Conservation (phyloP, 2,329 filamentous ascomycete species). For the Hymenoscyphus occultus region DNA sequence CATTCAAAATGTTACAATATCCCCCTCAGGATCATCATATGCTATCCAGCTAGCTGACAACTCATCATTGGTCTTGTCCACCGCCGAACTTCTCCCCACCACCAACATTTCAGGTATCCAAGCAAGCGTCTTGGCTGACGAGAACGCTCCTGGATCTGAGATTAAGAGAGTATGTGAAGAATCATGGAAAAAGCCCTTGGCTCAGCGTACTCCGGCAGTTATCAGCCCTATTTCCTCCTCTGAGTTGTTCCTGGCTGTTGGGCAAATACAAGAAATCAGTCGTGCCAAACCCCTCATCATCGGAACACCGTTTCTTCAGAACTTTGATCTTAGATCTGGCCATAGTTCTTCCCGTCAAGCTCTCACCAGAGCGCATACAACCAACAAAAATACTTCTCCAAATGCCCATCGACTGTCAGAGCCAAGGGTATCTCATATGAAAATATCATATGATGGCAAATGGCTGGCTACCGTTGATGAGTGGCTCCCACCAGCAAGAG, state of each 20-base stretch:
- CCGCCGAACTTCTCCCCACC: slow-evolving; percentile 80
- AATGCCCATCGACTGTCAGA: slow-evolving; percentile 70
- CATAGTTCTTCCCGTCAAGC: slow-evolving; percentile 83
- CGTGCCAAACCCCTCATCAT: slow-evolving; percentile 49
- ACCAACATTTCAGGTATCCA: slow-evolving; percentile 84
- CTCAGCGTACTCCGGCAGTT: slow-evolving; percentile 52
- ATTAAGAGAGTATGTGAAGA: slow-evolving; percentile 47
- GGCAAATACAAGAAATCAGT: slow-evolving; percentile 56
- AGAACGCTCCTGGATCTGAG: slow-evolving; percentile 50
- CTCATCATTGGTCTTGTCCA: slow-evolving; percentile 85
- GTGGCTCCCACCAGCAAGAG: slow-evolving; percentile 73
- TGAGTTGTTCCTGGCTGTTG: slow-evolving; percentile 66
- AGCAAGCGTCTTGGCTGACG: slow-evolving; percentile 50
- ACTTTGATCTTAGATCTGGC: slow-evolving; percentile 77
- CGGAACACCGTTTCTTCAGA: slow-evolving; percentile 69
- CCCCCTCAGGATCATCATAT: slow-evolving; percentile 75
- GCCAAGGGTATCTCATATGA: slow-evolving; percentile 72
- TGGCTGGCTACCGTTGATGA: slow-evolving; percentile 93
- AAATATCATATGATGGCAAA: slow-evolving; percentile 74
- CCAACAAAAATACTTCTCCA: slow-evolving; percentile 72
- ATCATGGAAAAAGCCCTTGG: slow-evolving; percentile 27
- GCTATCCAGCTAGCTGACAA: slow-evolving; percentile 87
- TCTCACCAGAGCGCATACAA: slow-evolving; percentile 81
- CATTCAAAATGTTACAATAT: slow-evolving; percentile 82
- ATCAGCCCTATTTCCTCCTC: slow-evolving; percentile 62